Evolutionary conservation across 2,329 filamentous ascomycete species (phyloP), one percentile per base, ranked within the genome.

Genomic region (Trichoderma sp.): DNA sequence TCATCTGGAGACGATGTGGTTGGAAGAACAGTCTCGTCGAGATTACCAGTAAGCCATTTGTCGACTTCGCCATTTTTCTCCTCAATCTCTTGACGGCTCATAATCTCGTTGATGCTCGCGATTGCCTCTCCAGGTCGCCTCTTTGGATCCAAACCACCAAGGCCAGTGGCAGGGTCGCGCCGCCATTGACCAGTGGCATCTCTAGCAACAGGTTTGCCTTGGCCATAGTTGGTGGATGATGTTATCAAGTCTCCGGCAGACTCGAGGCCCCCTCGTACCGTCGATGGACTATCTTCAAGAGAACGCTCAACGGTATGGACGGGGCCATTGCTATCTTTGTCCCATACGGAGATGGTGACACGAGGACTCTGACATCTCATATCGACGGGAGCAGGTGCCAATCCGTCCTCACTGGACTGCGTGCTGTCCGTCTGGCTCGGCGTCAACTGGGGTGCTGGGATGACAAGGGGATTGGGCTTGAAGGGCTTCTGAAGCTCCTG

Each of bases 301-400:
- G 77, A 74, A 16, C 80, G 80, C 70, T 84, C 83, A 43, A 82
- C 72, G 7, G 80, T 77, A 61, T 81, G 81, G 14, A 81, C 73
- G 0, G 78, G 77, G 27, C 74, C 76, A 43, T 75, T 75, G 53
- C 77, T 80, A 67, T 81, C 84, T 70, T 80, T 81, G 57, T 83
- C 85, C 84, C 85, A 88, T 71, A 86, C 79, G 1, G 87, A 88
- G 59, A 88, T 84, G 6, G 83, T 87, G 24, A 89, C 84, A 33
- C 82, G 82, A 7, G 87, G 86, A 73, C 87, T 88, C 70, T 81
- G 83, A 24, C 78, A 76, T 37, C 80, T 76, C 82, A 85, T 86
- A 65, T 78, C 74, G 61, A 79, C 73, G 10, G 79, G 74, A 56
- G 77, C 76, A 2, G 81, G 79, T 4, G 77, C 81, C 43, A 82